These are phyloP conservation scores for Paecilomyces sp. DNA, from an alignment of 2,329 filamentous ascomycete species.

Conservation along the genomic window DNA sequence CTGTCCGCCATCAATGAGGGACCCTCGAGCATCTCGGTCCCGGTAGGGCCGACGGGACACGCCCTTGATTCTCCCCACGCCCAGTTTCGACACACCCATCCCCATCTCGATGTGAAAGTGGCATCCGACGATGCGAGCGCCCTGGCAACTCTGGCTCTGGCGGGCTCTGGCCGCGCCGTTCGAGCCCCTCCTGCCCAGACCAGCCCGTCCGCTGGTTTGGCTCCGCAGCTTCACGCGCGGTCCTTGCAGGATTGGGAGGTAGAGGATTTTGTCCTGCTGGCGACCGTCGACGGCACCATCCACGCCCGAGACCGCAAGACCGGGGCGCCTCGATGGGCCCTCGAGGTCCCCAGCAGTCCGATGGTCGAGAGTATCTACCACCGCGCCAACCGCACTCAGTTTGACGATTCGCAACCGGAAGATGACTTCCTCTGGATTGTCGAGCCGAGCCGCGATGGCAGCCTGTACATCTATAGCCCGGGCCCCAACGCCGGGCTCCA, in stretches of 20 bases:
- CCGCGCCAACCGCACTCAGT: constrained; percentile 57
- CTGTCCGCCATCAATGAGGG: constrained; percentile 33
- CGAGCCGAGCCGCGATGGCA: constrained; percentile 80
- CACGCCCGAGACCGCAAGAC: constrained; percentile 85
- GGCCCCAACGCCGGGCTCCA: constrained; percentile 44
- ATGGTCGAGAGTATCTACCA: constrained; percentile 88
- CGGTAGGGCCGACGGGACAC: constrained; percentile 15
- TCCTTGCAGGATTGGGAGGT: constrained; percentile 99
- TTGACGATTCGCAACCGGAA: constrained; percentile 54
- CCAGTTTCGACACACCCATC: constrained; percentile 12
- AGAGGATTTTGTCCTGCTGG: constrained; percentile 99
- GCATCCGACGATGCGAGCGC: constrained; percentile 70
- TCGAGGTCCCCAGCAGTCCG: constrained; percentile 68
- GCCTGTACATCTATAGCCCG: constrained; percentile 78
- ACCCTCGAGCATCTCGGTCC: constrained; percentile 20
- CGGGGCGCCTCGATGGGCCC: constrained; percentile 76
- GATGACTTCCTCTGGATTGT: constrained; percentile 94
- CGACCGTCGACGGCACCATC: constrained; percentile 97
- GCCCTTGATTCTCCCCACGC: constrained; percentile 9
- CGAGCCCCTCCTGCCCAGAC: constrained; percentile 81
- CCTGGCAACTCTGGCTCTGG: constrained; percentile 97
- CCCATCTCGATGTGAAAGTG: constrained; percentile 25
- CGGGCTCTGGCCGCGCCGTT: constrained; percentile 65
- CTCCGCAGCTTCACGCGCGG: constrained; percentile 88
- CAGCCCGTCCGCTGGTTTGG: constrained; percentile 59